Conservation (phyloP, 1,284 basidiomycete species). For the Inonotus hispidus region DNA sequence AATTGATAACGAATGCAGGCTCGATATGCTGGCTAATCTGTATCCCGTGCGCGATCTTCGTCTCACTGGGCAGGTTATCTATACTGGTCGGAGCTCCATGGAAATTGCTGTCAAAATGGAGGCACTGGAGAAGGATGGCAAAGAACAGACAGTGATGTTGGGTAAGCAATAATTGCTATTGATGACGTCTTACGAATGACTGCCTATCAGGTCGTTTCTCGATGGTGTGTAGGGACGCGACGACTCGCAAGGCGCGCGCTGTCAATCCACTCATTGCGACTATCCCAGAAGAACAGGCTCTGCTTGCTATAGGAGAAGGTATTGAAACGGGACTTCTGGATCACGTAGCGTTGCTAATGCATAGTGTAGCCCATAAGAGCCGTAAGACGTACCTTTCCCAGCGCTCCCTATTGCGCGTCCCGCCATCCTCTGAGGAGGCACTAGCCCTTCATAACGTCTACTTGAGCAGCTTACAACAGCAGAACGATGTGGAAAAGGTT, state of each 20-base stretch:
- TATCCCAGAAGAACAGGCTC: slow-evolving; percentile 55
- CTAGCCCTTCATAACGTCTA: slow-evolving; percentile 63
- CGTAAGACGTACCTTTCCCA: slow-evolving; percentile 47
- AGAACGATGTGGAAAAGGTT: slow-evolving; percentile 36
- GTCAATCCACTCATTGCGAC: slow-evolving; percentile 63
- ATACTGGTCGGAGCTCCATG: slow-evolving; percentile 73
- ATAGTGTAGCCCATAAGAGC: slow-evolving; percentile 42
- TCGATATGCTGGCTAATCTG: slow-evolving; percentile 59
- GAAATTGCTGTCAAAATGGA: slow-evolving; percentile 83
- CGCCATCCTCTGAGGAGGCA: slow-evolving; percentile 66
- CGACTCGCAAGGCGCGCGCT: slow-evolving; percentile 55
- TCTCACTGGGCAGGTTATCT: slow-evolving; percentile 75
- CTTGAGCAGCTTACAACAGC: slow-evolving; percentile 46
- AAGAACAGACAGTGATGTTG: slow-evolving; percentile 59
- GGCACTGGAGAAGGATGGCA: slow-evolving; percentile 40
- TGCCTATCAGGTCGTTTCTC: slow-evolving; percentile 63
- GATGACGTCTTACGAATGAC: background rate
- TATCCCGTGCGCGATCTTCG: slow-evolving; percentile 61
- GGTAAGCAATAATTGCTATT: slow-evolving; percentile 36
- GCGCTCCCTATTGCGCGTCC: slow-evolving; percentile 61
- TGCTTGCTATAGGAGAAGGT: slow-evolving; percentile 70
- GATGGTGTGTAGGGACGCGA: slow-evolving; percentile 77
- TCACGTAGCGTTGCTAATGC: background rate
- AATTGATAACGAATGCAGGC: slow-evolving; percentile 30
- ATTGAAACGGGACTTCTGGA: slow-evolving; percentile 18